phyloP scores from a whole-genome alignment of 2,329 filamentous ascomycete genomes.

The Penicillium griseofulvum region DNA sequence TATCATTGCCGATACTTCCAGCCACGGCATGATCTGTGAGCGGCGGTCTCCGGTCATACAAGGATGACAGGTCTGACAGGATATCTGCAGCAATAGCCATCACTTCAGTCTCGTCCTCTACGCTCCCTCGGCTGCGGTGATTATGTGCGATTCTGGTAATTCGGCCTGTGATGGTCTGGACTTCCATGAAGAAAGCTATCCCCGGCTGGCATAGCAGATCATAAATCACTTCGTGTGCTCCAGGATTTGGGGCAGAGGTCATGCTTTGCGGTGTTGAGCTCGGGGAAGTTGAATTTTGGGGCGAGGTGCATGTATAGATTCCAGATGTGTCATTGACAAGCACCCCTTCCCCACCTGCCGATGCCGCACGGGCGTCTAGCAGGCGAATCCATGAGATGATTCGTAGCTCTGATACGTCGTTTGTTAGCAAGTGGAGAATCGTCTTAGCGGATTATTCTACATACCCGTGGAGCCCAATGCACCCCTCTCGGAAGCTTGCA shows the following conservation, averaged over 20 bases:
- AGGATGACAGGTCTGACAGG: slow-evolving; percentile 48
- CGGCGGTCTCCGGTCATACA: slow-evolving; percentile 53
- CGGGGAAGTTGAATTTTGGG: slow-evolving; percentile 37
- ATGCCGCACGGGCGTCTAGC: slow-evolving; percentile 56
- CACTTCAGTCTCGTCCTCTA: slow-evolving; percentile 58
- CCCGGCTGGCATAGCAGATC: not conserved
- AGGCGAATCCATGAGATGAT: slow-evolving; percentile 54
- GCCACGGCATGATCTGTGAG: slow-evolving; percentile 58
- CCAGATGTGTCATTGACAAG: slow-evolving; percentile 45
- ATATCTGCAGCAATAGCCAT: slow-evolving; percentile 56
- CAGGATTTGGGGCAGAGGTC: not conserved
- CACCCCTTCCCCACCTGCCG: slow-evolving; percentile 56
- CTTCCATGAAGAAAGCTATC: slow-evolving; percentile 53
- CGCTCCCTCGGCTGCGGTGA: slow-evolving; percentile 56
- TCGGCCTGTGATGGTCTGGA: slow-evolving; percentile 57
- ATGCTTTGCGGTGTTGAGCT: slow-evolving; percentile 32
- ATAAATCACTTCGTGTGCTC: not conserved
- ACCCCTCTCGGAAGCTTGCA: not conserved
- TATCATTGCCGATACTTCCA: slow-evolving; percentile 49
- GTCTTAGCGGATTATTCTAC: not conserved
- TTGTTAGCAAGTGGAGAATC: not conserved
- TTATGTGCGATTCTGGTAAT: slow-evolving; percentile 58
- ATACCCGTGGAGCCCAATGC: not conserved
- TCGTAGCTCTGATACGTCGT: not conserved
- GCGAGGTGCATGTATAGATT: not conserved